Evolutionary conservation across 2,329 filamentous ascomycete genomes (phyloP).

Genomic region (Verticillium klebahnii): DNA sequence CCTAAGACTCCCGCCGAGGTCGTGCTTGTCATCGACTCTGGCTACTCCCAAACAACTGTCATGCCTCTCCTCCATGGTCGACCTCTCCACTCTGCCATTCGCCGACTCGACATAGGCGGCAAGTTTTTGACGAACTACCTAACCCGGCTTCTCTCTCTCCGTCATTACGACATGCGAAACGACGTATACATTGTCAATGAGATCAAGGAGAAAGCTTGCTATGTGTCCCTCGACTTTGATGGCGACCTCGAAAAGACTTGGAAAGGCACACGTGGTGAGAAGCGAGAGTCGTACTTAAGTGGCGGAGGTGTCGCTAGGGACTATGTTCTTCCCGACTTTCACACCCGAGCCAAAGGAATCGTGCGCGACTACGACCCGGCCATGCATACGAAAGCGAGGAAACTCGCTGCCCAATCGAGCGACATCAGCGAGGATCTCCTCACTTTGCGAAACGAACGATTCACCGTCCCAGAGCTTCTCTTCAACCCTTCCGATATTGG

Average conservation of each 20-base stretch:
- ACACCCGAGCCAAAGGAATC: conserved; percentile 57
- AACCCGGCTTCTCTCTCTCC: conserved; percentile 80
- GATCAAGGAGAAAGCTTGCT: conserved; percentile 89
- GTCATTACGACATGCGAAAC: conserved; percentile 93
- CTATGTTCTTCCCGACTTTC: conserved; percentile 84
- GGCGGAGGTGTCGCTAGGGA: conserved; percentile 71
- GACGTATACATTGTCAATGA: conserved; percentile 92
- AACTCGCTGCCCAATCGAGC: conserved; percentile 34
- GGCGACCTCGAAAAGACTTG: conserved; percentile 76
- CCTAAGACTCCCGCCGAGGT: conserved; percentile 64
- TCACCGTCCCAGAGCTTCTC: conserved; percentile 81
- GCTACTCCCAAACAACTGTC: conserved; percentile 89
- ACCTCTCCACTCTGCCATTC: conserved; percentile 74
- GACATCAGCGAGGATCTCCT: conserved; percentile 68
- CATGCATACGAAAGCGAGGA: conserved; percentile 47
- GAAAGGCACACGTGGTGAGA: conserved; percentile 67
- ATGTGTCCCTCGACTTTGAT: conserved; percentile 72
- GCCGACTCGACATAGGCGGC: conserved; percentile 84
- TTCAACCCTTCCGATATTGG: conserved; percentile 86
- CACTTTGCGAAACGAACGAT: conserved; percentile 87
- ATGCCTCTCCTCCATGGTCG: conserved; percentile 80
- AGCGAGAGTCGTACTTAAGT: conserved; percentile 41
- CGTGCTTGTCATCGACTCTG: conserved; percentile 83
- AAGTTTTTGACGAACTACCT: conserved; percentile 92
- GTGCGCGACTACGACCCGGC: conserved; percentile 73